Percentiles rank a stretch among this genome's conserved stretches.
Conservation (phyloP, 2,329 filamentous ascomycete genomes). For the Talaromyces islandicus region DNA sequence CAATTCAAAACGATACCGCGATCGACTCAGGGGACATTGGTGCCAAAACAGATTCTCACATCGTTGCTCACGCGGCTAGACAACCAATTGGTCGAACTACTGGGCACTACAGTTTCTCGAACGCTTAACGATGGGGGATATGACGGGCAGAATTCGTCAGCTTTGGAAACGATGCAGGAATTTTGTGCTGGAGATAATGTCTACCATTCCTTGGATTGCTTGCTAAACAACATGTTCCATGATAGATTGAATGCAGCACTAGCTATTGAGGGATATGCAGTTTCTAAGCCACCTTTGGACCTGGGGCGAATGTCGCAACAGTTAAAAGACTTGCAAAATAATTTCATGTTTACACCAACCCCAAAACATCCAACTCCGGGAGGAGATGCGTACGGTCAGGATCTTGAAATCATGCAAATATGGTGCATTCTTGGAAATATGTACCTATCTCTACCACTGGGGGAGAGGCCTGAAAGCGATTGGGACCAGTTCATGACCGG, state of each 20-base stretch:
- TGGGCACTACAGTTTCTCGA: neutral
- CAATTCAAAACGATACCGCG: neutral
- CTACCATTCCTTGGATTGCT: neutral
- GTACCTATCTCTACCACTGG: neutral
- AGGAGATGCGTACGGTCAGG: neutral
- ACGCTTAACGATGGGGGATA: neutral
- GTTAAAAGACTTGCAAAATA: neutral
- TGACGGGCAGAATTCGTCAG: neutral
- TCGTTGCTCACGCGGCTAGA: neutral
- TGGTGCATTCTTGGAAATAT: neutral
- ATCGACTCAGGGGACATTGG: neutral
- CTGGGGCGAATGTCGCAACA: too few species aligned
- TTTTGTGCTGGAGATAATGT: neutral
- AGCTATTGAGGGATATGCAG: neutral
- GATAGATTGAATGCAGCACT: neutral
- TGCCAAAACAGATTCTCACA: neutral
- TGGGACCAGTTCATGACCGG: neutral
- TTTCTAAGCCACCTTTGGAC: neutral
- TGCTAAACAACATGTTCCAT: neutral
- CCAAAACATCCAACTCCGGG: neutral
- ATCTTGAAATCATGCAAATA: neutral
- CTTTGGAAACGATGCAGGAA: neutral
- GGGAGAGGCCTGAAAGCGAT: neutral
- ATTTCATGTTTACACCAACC: neutral
- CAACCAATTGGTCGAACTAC: neutral